phyloP scores from a whole-genome alignment of 805 yeast species.

The Ascoidea tarda region DNA sequence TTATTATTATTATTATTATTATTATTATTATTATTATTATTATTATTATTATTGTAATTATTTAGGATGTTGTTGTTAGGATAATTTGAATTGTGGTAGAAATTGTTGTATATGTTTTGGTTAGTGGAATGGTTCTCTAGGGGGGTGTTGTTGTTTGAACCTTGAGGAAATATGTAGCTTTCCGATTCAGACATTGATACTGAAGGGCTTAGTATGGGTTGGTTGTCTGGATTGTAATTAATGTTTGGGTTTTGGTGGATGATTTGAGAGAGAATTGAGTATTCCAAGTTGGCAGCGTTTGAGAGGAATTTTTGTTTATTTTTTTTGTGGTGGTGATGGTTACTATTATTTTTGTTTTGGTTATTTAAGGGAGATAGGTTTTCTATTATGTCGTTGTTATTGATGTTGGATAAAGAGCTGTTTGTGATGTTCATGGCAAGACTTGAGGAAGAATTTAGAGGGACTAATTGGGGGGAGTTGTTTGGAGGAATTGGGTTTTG shows the following conservation, averaged over 20 bases:
- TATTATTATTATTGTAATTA: not conserved
- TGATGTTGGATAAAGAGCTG: not conserved
- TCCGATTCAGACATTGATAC: constrained; percentile 5
- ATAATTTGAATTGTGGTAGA: constrained; percentile 6
- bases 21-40: not conserved
- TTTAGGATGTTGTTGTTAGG: not conserved
- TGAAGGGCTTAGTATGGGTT: constrained; percentile 1
- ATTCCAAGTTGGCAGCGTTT: constrained; percentile 61
- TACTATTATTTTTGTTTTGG: not conserved
- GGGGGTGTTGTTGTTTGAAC: not conserved
- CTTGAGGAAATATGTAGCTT: not conserved
- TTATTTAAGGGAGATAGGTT: constrained; percentile 1
- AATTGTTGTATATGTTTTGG: not conserved
- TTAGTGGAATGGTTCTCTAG: not conserved
- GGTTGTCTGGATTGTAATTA: constrained; percentile 1
- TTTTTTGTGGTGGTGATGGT: not conserved
- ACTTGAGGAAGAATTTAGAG: not conserved
- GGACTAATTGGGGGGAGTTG: not conserved
- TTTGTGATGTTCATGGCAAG: no score
- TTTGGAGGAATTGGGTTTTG: not conserved
- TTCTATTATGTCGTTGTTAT: constrained; percentile 5
- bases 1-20: not conserved
- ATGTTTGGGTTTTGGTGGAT: constrained; percentile 25
- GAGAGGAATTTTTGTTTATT: constrained; percentile 36
- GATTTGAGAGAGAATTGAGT: constrained; percentile 53